phyloP scores from a whole-genome alignment of 345 rosid genomes.

The Eucalyptus cloeziana region DNA sequence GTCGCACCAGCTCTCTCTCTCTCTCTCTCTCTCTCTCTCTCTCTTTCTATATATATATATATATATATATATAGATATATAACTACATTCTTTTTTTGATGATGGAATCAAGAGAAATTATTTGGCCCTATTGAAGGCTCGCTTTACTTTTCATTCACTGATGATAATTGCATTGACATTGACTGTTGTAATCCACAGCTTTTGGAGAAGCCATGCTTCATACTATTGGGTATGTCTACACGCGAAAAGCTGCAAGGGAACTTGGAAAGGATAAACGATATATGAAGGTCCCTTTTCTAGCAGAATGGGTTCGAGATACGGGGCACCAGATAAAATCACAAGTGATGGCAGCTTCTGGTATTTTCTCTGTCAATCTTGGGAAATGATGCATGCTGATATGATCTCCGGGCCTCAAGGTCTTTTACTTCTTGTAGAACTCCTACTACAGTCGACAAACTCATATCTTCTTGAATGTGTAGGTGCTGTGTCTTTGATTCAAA shows the following conservation, averaged over 20 bases:
- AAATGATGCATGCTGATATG: background rate
- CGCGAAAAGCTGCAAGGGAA: constrained; percentile 82
- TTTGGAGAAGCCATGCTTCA: constrained; percentile 99
- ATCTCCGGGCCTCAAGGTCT: background rate
- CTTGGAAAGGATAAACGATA: constrained; percentile 77
- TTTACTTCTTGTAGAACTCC: background rate
- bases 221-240: constrained; percentile 87
- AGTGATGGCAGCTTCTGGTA: constrained; percentile 97
- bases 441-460: background rate
- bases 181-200: constrained; percentile 23
- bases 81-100: background rate
- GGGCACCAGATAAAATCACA: constrained; percentile 90
- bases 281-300: constrained; percentile 91
- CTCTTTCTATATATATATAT: no score
- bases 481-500: constrained; percentile 69
- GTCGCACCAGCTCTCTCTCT: background rate
- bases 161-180: background rate
- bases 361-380: background rate
- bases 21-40: background rate
- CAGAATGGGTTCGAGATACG: constrained; percentile 98
- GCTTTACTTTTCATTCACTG: background rate
- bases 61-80: no score
- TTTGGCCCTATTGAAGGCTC: background rate
- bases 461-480: constrained; percentile 22
- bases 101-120: background rate